phyloP scores from a whole-genome alignment of 306 rosid genomes.

The Bauhinia variegata region DNA sequence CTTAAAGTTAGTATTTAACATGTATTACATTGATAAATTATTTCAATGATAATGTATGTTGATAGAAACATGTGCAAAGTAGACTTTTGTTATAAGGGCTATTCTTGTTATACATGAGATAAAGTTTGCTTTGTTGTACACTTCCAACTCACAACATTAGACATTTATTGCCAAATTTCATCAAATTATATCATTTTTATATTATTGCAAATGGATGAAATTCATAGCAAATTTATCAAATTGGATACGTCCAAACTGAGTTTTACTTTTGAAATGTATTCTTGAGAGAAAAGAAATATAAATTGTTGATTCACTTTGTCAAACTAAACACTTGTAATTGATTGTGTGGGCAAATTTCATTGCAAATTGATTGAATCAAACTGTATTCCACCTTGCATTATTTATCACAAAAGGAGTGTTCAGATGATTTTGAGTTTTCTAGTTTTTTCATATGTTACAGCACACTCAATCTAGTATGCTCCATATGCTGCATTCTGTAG shows the following conservation, averaged over 20 bases:
- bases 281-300: conserved; percentile 11
- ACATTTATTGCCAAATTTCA: neutral
- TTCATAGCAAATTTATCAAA: conserved; percentile 2
- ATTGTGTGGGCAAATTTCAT: neutral
- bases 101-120: too few relatives aligned
- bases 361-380: neutral
- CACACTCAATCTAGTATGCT: neutral
- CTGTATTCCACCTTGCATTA: neutral
- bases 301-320: neutral
- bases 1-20: too few relatives aligned
- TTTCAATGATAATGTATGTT: too few relatives aligned
- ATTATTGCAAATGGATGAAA: neutral
- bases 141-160: neutral
- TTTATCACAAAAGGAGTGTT: conserved; percentile 8
- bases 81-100: too few relatives aligned
- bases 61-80: too few relatives aligned
- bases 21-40: neutral
- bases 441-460: neutral
- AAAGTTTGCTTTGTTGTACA: too few relatives aligned
- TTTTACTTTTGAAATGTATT: conserved; percentile 10
- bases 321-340: conserved; percentile 3
- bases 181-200: neutral
- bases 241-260: conserved; percentile 13
- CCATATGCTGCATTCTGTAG: conserved; percentile 30
- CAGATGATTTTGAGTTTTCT: conserved; percentile 13